Evolutionary conservation across 768 basidiomycete species (phyloP), one percentile per base, ranked within the genome.

Genomic region (Ramaria sp.): DNA sequence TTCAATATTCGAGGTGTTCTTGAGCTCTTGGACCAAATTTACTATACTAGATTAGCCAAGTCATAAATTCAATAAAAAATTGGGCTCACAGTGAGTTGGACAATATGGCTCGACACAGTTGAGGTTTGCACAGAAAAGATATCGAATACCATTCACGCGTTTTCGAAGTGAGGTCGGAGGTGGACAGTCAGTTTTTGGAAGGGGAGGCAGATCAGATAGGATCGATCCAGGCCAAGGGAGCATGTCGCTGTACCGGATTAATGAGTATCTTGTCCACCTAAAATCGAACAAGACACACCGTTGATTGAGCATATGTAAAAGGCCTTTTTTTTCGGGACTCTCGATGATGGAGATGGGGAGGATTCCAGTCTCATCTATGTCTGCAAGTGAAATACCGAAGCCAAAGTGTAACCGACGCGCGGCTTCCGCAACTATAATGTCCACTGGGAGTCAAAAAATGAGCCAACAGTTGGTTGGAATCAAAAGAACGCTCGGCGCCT

Each of bases 21-120:
- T 44, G 53, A 55, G 28, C 18, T 44, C 27, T 12, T 47, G 43
- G 20, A 56, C 1, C 30, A 27, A 2, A 39, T 16, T 12, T 58
- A 55, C 50, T 47, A 41, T 18, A 4, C 8, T 16, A 16, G n/a
- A 41, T 28, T 37, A 30, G 27, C 22, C 25, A 34, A 8, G 41
- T 28, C 44, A 22, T 20, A 10, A 36, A 37, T n/a, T n/a, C 13
- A 41, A 41, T n/a, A 67, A 55, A 55, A 2, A 64, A 59, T 38
- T 58, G 13, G 32, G 55, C 73, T 41, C 63, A 78, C 77, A 59
- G 63, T 83, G 81, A 2, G 70, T 67, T 39, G 64, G 60, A 59
- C 81, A 83, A 56, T 74, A 76, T 2, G 72, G 69, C 6, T 72
- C 71, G 0, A 75, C 27, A 55, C 81, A 83, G 50, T 71, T 78